A percentile compares a stretch with the other conserved stretches of the same genome.
Conservation (phyloP, 257 asterid genomes). For the Nicotiana paniculata region DNA sequence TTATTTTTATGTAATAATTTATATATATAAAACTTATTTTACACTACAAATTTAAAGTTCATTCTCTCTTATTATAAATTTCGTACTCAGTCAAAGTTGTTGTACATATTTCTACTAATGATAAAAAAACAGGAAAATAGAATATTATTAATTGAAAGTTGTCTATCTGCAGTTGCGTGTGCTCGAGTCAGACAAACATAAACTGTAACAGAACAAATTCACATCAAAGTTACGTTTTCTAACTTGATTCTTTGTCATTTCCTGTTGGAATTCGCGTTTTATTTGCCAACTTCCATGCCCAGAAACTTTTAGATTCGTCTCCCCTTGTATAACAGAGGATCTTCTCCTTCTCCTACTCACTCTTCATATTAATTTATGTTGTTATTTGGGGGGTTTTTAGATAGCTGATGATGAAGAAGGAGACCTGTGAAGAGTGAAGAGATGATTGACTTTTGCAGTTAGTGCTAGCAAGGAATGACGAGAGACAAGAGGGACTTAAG, state of each 20-base stretch:
- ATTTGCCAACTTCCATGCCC: neutral
- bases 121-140: neutral
- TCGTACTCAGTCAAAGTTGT: too few relatives aligned
- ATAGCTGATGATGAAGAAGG: neutral
- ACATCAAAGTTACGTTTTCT: neutral
- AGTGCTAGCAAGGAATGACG: neutral
- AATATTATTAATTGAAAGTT: neutral
- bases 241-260: neutral
- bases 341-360: neutral
- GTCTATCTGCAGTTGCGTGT: neutral
- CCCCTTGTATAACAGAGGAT: neutral
- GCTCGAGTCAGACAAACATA: neutral
- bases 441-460: neutral
- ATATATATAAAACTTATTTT: too few relatives aligned
- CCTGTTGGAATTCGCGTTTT: neutral
- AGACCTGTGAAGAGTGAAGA: neutral
- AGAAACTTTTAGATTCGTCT: neutral
- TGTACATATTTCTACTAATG: neutral
- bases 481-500: conserved; percentile 45
- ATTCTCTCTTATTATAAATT: too few relatives aligned
- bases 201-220: neutral
- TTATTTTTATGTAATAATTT: too few relatives aligned
- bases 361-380: too few relatives aligned
- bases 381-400: neutral
- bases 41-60: too few relatives aligned